Evolutionary conservation across 2,329 filamentous ascomycete genomes (phyloP).

Genomic region (Penicillium sp.): DNA sequence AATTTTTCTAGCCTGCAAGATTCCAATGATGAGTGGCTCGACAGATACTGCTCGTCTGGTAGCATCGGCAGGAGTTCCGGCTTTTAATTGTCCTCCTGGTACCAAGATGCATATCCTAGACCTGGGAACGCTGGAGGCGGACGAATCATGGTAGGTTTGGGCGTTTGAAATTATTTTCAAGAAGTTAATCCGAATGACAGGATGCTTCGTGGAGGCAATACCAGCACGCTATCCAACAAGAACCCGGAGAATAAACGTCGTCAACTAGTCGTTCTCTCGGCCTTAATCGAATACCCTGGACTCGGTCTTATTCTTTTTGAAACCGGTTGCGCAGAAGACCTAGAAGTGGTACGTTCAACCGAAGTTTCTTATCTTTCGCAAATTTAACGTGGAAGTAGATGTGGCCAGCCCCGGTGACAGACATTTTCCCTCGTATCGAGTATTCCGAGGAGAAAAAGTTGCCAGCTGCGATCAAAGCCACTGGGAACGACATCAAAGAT

Average conservation of each 20-base stretch:
- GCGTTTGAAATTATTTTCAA: not conserved
- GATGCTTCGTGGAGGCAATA: not conserved
- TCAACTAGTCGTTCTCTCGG: conserved; percentile 40
- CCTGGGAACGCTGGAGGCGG: conserved; percentile 46
- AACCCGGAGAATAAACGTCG: not conserved
- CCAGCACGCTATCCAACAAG: not conserved
- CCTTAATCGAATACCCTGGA: conserved; percentile 47
- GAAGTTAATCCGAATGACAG: not conserved
- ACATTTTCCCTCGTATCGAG: conserved; percentile 40
- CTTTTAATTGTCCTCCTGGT: conserved; percentile 28
- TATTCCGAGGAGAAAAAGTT: conserved; percentile 37
- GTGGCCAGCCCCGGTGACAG: conserved; percentile 37
- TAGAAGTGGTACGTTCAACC: conserved; percentile 27
- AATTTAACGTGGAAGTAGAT: conserved; percentile 15
- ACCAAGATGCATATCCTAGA: conserved; percentile 51
- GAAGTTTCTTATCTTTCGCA: conserved; percentile 8
- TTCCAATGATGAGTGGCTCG: too few species aligned
- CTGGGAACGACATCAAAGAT: conserved; percentile 47
- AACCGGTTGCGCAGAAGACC: conserved; percentile 47
- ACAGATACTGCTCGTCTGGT: not conserved
- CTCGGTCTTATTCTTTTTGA: conserved; percentile 48
- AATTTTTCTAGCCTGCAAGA: too few species aligned
- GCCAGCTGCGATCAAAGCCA: conserved; percentile 34
- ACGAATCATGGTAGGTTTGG: conserved; percentile 48
- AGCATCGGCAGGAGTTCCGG: conserved; percentile 1